Evolutionary conservation across 2,329 filamentous ascomycete genomes (phyloP).

Genomic region (Lecanosticta acicola): DNA sequence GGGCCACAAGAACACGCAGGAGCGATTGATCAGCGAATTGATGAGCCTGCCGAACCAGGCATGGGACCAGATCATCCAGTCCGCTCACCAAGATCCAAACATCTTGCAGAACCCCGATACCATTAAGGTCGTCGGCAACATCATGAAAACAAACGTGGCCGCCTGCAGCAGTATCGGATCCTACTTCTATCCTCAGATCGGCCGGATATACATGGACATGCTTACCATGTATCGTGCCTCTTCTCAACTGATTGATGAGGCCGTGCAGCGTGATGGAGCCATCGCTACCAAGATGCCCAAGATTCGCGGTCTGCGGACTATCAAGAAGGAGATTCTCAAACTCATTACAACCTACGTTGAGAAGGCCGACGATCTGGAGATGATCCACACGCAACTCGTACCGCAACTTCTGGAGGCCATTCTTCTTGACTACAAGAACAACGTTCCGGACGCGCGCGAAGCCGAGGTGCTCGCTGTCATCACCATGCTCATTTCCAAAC

Average conservation of each 20-base stretch:
- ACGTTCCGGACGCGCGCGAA: conserved; percentile 90
- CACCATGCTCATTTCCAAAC: conserved; percentile 93
- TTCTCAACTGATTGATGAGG: conserved; percentile 92
- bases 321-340: conserved; percentile 99
- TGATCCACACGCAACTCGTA: conserved; percentile 89
- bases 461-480: conserved; percentile 96
- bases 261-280: conserved; percentile 78
- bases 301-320: conserved; percentile 88
- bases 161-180: conserved; percentile 92
- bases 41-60: conserved; percentile 92
- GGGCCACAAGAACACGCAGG: conserved; percentile 89
- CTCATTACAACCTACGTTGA: conserved; percentile 97
- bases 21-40: conserved; percentile 80
- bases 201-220: conserved; percentile 97
- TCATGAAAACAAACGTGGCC: conserved; percentile 99
- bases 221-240: conserved; percentile 97
- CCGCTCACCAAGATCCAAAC: conserved; percentile 76
- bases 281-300: conserved; percentile 97
- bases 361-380: conserved; percentile 91
- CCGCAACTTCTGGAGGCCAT: conserved; percentile 93
- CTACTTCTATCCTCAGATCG: conserved; percentile 98
- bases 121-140: conserved; percentile 98
- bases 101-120: conserved; percentile 89
- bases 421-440: conserved; percentile 91
- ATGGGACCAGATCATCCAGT: conserved; percentile 90